Evolutionary conservation across 345 rosid species (phyloP), one percentile per base, ranked within the genome.

Genomic region (Raphanus sativus): DNA sequence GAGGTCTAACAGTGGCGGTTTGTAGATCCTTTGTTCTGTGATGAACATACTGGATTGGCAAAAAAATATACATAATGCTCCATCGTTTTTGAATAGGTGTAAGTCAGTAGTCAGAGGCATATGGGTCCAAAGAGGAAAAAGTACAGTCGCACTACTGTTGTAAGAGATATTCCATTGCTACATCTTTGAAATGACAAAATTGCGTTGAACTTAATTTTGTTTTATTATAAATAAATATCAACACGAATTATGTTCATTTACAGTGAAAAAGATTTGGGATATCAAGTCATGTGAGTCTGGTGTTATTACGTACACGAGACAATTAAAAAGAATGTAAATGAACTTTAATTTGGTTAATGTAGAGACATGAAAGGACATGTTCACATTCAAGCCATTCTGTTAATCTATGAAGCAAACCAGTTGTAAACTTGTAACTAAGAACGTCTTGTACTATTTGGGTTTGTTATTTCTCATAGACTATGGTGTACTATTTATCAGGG

Each of bases 181-280:
- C 67, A 16, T 60, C 32, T 67, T 45, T 5, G 71, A 56, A 72
- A 11, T 70, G 59, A 63, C 34, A 32, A 65, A 71, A 10, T 16
- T 65, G 81, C 81, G 76, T 78, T 78, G 77, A 78, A 78, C 77
- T 48, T 72, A 71, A 3, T 78, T 78, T 78, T 78, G 81, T 78
- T 65, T 59, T 70, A 70, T 71, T 65, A 12, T 13, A 61, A 5
- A 45, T 8, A 16, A 58, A 67, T 7, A 61, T 40, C 40, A 71
- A 71, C 28, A 50, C 45, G 33, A 29, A 17, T 48, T 71, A 40
- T 56, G 76, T 77, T 54, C 75, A 77, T 63, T 77, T 77, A 42
- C 71, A 55, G 80, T 38, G 75, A 5, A 4, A 21, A 70, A 70
- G 76, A 64, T 77, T 70, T 64, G 34, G 71, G 1, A 77, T 40